These are phyloP conservation scores for Hymenoscyphus scutula DNA, from an alignment of 2,329 filamentous ascomycete species.

Conservation along the genomic window DNA sequence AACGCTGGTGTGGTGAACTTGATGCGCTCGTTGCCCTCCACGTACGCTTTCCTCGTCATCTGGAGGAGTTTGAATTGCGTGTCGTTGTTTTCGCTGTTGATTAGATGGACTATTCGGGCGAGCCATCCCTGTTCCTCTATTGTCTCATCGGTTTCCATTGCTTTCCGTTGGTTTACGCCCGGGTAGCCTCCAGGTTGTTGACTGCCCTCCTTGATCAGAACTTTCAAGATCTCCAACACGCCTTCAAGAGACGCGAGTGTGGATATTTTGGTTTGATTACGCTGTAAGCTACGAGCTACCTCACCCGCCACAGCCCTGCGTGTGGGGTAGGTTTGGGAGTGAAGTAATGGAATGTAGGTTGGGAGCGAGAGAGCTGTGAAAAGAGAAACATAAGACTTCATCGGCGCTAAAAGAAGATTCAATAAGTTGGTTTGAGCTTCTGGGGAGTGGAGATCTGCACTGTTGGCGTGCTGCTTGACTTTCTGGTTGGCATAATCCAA, in stretches of 20 bases:
- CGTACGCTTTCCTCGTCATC: conserved; percentile 79
- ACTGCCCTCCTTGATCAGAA: conserved; percentile 89
- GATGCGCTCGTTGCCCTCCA: conserved; percentile 90
- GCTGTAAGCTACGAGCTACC: conserved; percentile 77
- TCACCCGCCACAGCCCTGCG: conserved; percentile 87
- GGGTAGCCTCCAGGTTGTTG: conserved; percentile 83
- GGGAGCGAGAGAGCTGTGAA: conserved; percentile 95
- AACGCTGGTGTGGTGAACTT: conserved; percentile 93
- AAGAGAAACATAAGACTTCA: conserved; percentile 86
- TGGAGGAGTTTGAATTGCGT: conserved; percentile 93
- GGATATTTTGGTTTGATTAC: conserved; percentile 75
- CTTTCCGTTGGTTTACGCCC: conserved; percentile 72
- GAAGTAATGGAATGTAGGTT: conserved; percentile 84
- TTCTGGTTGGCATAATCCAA: conserved; percentile 85
- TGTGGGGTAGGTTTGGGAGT: conserved; percentile 90
- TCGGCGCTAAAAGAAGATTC: conserved; percentile 82
- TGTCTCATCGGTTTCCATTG: conserved; percentile 90
- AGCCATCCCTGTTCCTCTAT: conserved; percentile 98
- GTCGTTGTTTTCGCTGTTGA: conserved; percentile 81
- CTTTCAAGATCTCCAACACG: conserved; percentile 82
- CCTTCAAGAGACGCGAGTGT: conserved; percentile 80
- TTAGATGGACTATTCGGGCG: conserved; percentile 84
- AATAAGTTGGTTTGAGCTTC: conserved; percentile 86
- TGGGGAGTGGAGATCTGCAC: conserved; percentile 88
- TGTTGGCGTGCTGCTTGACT: conserved; percentile 85